Evolutionary conservation across 2,329 filamentous ascomycete species (phyloP).

Genomic region (Ascosphaera apis): DNA sequence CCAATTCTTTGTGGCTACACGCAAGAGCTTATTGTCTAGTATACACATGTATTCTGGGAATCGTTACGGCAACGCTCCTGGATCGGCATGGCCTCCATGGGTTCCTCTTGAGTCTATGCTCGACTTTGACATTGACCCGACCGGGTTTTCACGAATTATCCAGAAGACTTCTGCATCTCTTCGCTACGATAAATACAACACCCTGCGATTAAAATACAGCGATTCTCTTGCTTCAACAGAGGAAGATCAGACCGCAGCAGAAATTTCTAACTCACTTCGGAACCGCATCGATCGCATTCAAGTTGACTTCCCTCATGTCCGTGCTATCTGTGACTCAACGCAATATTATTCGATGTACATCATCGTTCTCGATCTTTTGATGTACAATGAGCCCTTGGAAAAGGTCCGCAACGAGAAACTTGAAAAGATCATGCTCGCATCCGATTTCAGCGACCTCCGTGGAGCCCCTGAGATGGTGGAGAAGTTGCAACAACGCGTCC

Average conservation of each 20-base stretch:
- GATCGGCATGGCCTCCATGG: conserved; percentile 92
- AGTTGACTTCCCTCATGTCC: conserved; percentile 85
- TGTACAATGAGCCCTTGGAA: conserved; percentile 90
- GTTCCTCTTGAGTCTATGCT: conserved; percentile 97
- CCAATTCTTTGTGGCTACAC: conserved; percentile 92
- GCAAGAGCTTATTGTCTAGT: conserved; percentile 71
- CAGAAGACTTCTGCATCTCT: conserved; percentile 89
- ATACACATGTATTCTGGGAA: conserved; percentile 88
- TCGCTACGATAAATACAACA: conserved; percentile 96
- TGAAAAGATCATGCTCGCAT: conserved; percentile 97
- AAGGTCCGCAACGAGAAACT: conserved; percentile 90
- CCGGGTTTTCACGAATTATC: conserved; percentile 93
- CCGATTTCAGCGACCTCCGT: conserved; percentile 89
- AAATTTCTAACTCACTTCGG: conserved; percentile 23
- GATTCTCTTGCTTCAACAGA: conserved; percentile 53
- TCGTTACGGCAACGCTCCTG: conserved; percentile 63
- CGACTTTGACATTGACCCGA: conserved; percentile 78
- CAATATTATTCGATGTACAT: conserved; percentile 98
- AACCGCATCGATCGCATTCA: conserved; percentile 85
- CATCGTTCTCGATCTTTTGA: conserved; percentile 81
- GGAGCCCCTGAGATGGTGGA: conserved; percentile 86
- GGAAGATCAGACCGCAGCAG: conserved; percentile 24
- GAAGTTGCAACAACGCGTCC: conserved; percentile 73
- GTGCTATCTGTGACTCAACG: conserved; percentile 86
- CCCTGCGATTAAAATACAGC: conserved; percentile 85